Base-by-base conservation (phyloP, 176 grass and related monocot species). In the Triticum timopheevii region DNA sequence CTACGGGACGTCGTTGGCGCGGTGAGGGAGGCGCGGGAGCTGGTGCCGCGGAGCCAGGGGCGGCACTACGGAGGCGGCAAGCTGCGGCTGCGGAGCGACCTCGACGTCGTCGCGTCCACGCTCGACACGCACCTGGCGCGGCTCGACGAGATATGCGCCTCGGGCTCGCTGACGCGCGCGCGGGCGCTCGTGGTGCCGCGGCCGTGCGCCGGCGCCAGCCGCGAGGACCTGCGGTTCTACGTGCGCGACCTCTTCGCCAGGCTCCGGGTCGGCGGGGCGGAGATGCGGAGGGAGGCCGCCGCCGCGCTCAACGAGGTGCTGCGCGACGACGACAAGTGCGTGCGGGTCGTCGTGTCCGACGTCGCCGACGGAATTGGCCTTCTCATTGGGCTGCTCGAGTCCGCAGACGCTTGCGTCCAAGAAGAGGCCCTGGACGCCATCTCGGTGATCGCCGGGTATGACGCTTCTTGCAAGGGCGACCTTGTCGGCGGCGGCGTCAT, bases 171-270 rank as follows among this genome's bases (percentile, higher is more conserved):
- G 34, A 80, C 83, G 69, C 91, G 87, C 9, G 76, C 87, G 4
- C 63, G 66, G 2, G 92, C 94, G 2, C 89, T 99, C 10, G 87
- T 99, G 19, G 90, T 94, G 38, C 90, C 94, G 24, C 86, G 88
- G 3, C 94, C 97, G 0, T 39, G 84, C 34, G 52, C 77, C 9
- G 89, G 90, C 1, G 94, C 97, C 12, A 40, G 78, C 65, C 87
- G 87, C 31, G 97, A 99, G 27, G 94, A 94, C 79, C 78, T 94
- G 89, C 82, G 85, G 83, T 99, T 99, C 92, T 97, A 96, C 79
- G 76, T 94, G 74, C 92, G 87, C 35, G 97, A 99, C 87, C 82
- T 99, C 63, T 80, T 99, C 76, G 84, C 89, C 27, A 70, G 97
- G 77, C 76, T 91, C 70, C 78, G 92, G 73, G 88, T 86, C 3